phyloP scores from a whole-genome alignment of 768 basidiomycete genomes.

The Ephemerocybe angulata region DNA sequence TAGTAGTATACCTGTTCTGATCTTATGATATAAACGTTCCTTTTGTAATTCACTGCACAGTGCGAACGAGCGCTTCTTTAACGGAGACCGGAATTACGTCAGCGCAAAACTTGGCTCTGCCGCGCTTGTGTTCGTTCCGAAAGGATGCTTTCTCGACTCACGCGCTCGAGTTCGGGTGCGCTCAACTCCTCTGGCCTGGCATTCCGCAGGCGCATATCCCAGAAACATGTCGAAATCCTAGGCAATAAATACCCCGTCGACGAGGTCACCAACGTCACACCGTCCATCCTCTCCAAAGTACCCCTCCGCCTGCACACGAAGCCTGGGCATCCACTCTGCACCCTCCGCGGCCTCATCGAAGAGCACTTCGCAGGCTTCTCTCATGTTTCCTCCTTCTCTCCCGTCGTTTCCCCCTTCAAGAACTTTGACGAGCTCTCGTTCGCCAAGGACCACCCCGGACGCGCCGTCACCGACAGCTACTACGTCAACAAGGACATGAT shows the following conservation, averaged over 20 bases:
- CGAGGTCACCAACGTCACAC: conserved; percentile 77
- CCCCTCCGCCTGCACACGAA: conserved; percentile 70
- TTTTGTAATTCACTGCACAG: too few species aligned
- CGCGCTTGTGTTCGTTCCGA: not conserved
- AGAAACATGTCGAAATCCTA: conserved; percentile 45
- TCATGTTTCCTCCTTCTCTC: conserved; percentile 74
- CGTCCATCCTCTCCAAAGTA: conserved; percentile 80
- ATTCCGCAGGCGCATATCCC: not conserved
- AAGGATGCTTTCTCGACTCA: not conserved
- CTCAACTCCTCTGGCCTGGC: conserved; percentile 13
- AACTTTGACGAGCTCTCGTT: conserved; percentile 99
- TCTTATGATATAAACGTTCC: not conserved
- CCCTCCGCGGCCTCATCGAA: conserved; percentile 80
- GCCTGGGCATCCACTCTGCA: conserved; percentile 80
- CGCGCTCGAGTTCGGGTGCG: conserved; percentile 20
- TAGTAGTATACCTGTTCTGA: conserved; percentile 1
- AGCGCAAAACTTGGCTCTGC: not conserved
- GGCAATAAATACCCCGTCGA: conserved; percentile 75
- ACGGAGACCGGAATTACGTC: too few species aligned
- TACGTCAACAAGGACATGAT: conserved; percentile 88
- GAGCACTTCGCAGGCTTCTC: conserved; percentile 74
- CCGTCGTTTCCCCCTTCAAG: conserved; percentile 83
- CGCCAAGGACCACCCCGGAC: conserved; percentile 88
- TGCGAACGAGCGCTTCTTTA: too few species aligned
- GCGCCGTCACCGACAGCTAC: conserved; percentile 88